A percentile compares a stretch with the other conserved stretches of the same genome.
Evolutionary conservation across 1,284 basidiomycete genomes (phyloP).

Genomic region (Puccinia novopanici): DNA sequence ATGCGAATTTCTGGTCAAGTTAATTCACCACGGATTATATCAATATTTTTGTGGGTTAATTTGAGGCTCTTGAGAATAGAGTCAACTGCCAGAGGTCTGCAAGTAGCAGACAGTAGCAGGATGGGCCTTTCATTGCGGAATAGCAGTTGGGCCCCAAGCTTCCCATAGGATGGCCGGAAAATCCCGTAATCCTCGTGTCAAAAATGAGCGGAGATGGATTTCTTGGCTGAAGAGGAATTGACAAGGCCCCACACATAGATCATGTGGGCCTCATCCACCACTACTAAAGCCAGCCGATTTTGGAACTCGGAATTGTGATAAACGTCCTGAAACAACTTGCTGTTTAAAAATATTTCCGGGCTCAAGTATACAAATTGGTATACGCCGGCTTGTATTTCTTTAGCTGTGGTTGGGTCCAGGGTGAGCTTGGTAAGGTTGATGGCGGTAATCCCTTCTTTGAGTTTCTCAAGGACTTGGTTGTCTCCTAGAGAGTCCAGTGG

Average conservation of each 20-base stretch:
- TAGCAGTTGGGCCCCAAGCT: too few relatives aligned
- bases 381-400: not conserved
- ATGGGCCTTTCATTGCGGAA: not conserved
- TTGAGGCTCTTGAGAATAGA: not conserved
- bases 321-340: not conserved
- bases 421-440: too few relatives aligned
- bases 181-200: not conserved
- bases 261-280: conserved; percentile 1
- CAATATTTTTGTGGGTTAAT: too few relatives aligned
- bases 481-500: too few relatives aligned
- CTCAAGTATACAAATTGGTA: conserved; percentile 12
- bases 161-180: conserved; percentile 23
- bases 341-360: conserved; percentile 4
- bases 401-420: too few relatives aligned
- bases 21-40: too few relatives aligned
- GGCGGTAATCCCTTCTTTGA: too few relatives aligned
- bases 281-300: not conserved
- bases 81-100: not conserved
- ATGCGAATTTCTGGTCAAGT: conserved; percentile 15
- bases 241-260: conserved; percentile 25
- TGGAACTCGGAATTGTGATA: not conserved
- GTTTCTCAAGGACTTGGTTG: too few relatives aligned
- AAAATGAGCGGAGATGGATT: not conserved
- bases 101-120: too few relatives aligned
- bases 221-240: not conserved